These are phyloP conservation scores for Nitzschia sp. DNA, from an alignment of 108 stramenopile genomes.

Conservation along the genomic window DNA sequence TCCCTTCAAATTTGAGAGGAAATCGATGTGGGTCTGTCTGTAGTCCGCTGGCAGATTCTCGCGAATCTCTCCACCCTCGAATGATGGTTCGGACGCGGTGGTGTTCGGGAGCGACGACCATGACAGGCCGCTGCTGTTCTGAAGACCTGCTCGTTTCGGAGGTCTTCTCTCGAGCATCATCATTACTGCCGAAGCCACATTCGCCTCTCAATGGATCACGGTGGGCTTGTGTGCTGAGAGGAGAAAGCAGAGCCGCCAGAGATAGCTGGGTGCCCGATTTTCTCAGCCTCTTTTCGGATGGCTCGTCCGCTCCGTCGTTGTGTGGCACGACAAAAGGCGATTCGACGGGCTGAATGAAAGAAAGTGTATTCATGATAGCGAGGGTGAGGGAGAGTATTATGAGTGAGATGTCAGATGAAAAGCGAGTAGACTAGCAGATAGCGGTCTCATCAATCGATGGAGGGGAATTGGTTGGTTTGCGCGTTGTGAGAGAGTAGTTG, in stretches of 20 bases:
- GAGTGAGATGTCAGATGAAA: too few species aligned
- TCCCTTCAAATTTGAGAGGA: conserved; percentile 1
- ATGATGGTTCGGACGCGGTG: neutral
- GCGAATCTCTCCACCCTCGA: too few species aligned
- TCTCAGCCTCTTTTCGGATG: neutral
- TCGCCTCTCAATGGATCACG: neutral
- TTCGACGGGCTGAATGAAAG: neutral
- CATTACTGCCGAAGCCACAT: neutral
- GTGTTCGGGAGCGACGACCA: neutral
- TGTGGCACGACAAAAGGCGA: neutral
- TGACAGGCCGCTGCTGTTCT: too few species aligned
- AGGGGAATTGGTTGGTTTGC: too few species aligned
- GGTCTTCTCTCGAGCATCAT: neutral
- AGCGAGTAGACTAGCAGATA: too few species aligned
- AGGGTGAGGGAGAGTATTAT: too few species aligned
- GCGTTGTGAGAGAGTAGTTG: too few species aligned
- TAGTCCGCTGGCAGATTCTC: neutral
- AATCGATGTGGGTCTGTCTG: neutral
- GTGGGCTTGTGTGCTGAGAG: neutral
- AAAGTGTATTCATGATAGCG: too few species aligned
- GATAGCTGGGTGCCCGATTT: neutral
- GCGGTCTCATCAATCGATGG: too few species aligned
- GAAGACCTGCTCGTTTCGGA: neutral
- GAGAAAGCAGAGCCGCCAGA: neutral
- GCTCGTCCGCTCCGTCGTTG: neutral